Evolutionary conservation across 1,284 basidiomycete genomes (phyloP), one percentile per base, ranked within the genome.

Genomic region (Cryptococcus sp.): DNA sequence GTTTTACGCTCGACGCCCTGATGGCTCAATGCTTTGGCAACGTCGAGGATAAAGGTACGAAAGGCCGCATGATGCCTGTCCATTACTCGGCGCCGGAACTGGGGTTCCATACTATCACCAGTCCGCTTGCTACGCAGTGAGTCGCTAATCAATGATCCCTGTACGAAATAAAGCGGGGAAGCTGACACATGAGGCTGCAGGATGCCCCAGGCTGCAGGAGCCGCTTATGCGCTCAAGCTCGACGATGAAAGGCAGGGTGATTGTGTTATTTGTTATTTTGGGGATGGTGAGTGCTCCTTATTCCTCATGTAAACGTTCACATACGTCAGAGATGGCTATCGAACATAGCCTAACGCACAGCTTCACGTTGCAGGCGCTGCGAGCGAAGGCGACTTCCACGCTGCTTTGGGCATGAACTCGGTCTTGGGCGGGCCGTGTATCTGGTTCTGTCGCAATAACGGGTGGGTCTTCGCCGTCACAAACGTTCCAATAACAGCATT

Each of bases 61-160:
- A 92, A 73, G 92, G 92, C 26, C 82, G 88, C 52, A 89, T 92
- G 74, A 93, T 93, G 91, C 90, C 89, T 10, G 87, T 91, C 53
- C 93, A 97, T 73, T 93, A 93, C 75, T 89, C 91, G 8, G 92
- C 91, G 5, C 83, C 84, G 1, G 80, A 86, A 57, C 85, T 89
- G 63, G 92, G 95, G 74, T 95, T 95, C 74, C 91, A 94, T 77
- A 92, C 90, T 29, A 94, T 97, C 62, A 95, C 93, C 4, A 93
- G 90, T 11, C 90, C 93, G 0, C 82, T 97, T n/a, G 91, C 89
- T 1, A 97, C 93, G 0, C 93, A 97, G 78, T 73, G 50, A 62
- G 69, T 62, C 22, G 5, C 4, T 19, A 44, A 3, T 23, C 17
- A 10, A 19, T 22, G 13, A 38, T 25, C 11, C 7, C 40, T 11